Conservation (phyloP, 805 yeast genomes). For the Kuraishia floccosa region DNA sequence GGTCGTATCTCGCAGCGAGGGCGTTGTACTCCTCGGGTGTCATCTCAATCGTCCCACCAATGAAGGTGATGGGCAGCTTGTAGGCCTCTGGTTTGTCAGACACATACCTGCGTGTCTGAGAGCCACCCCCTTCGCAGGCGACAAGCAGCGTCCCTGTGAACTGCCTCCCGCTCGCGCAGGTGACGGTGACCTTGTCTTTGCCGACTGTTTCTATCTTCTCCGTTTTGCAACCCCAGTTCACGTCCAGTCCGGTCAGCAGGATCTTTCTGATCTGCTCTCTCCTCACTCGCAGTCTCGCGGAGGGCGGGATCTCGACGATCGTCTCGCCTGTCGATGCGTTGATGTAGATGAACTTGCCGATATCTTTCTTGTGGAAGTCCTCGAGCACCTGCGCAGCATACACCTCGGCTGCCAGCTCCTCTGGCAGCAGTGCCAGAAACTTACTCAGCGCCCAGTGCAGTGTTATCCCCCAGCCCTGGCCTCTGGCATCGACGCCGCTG, state of each 20-base stretch:
- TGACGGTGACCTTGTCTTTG: conserved; percentile 6
- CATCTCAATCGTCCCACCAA: conserved; percentile 15
- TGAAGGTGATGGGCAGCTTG: conserved; percentile 15
- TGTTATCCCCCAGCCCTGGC: conserved; percentile 22
- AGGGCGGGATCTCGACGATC: conserved; percentile 17
- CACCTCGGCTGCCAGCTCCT: conserved; percentile 9
- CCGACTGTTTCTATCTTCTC: conserved; percentile 4
- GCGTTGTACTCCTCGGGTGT: conserved; percentile 9
- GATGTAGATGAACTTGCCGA: conserved; percentile 17
- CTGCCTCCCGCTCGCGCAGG: conserved; percentile 10
- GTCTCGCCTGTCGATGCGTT: conserved; percentile 16
- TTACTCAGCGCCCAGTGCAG: conserved; percentile 18
- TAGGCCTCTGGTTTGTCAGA: conserved; percentile 11
- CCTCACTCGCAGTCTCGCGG: conserved; percentile 16
- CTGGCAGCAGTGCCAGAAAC: conserved; percentile 12
- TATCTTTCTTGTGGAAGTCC: conserved; percentile 14
- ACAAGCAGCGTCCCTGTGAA: conserved; percentile 9
- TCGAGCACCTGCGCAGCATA: conserved; percentile 15
- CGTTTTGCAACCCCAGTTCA: conserved; percentile 16
- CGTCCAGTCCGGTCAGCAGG: conserved; percentile 13
- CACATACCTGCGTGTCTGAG: conserved; percentile 11
- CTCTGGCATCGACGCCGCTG: conserved; percentile 11
- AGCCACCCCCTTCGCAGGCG: conserved; percentile 17
- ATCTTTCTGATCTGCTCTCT: conserved; percentile 16
- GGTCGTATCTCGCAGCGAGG: conserved; percentile 13